Evolutionary conservation across 106 monocot genomes (phyloP).

Genomic region (Cymbidium sinense): DNA sequence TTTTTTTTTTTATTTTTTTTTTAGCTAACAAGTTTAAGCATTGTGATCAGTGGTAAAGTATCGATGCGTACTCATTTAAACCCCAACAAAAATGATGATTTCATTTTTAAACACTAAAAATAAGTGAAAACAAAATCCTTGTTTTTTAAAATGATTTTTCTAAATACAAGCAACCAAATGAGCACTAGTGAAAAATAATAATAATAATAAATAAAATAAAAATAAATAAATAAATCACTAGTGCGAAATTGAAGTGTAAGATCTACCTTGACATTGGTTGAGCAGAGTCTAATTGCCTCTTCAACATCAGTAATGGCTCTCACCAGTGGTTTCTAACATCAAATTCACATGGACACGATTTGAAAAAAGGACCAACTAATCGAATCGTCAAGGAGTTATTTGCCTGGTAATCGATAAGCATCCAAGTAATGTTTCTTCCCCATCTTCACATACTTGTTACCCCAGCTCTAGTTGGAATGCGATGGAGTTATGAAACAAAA

Average conservation of each 20-base stretch:
- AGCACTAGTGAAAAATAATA: too few species aligned
- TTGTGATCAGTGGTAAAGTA: too few species aligned
- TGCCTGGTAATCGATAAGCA: conserved; percentile 85
- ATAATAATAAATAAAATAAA: too few species aligned
- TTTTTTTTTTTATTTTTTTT: too few species aligned
- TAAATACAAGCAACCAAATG: neutral
- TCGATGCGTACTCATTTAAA: neutral
- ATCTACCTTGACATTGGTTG: conserved; percentile 13
- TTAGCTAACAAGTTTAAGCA: too few species aligned
- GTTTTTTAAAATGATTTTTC: neutral
- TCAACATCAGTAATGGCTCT: conserved; percentile 65
- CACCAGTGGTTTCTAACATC: conserved; percentile 68
- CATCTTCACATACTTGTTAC: conserved; percentile 77
- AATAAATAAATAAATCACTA: too few species aligned
- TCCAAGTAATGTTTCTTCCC: conserved; percentile 76
- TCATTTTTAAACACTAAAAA: neutral
- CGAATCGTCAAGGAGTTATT: conserved; percentile 64
- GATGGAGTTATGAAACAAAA: neutral
- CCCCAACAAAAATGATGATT: neutral
- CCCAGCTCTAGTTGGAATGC: conserved; percentile 42
- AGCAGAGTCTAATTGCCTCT: conserved; percentile 56
- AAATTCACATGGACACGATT: conserved; percentile 92
- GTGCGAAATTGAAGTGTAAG: neutral
- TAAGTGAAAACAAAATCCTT: too few species aligned
- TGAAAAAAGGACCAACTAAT: conserved; percentile 59